phyloP scores from a whole-genome alignment of 108 stramenopile genomes.

The Cyclotella kingstonii region DNA sequence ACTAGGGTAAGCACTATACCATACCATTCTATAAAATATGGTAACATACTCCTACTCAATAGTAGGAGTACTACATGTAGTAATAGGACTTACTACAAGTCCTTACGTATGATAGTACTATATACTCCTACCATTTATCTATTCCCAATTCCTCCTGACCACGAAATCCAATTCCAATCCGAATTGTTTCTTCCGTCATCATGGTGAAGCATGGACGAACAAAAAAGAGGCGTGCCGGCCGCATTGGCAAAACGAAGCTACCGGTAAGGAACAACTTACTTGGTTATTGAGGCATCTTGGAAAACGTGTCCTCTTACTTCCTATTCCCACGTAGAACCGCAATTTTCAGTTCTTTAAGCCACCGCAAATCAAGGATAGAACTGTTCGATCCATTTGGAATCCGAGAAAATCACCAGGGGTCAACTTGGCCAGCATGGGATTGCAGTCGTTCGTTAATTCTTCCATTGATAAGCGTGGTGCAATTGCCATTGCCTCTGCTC shows the following conservation, averaged over 20 bases:
- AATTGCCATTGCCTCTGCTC: slow-evolving; percentile 13
- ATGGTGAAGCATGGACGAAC: slow-evolving; percentile 75
- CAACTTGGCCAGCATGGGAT: slow-evolving; percentile 65
- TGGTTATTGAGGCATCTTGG: background rate
- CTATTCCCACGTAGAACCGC: slow-evolving; percentile 30
- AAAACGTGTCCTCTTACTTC: background rate
- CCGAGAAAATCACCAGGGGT: slow-evolving; percentile 57
- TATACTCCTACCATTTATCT: no score
- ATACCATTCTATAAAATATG: no score
- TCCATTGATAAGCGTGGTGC: slow-evolving; percentile 26
- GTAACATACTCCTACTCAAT: no score
- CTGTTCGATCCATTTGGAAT: slow-evolving; percentile 63
- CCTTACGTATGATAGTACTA: no score
- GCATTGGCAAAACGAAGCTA: slow-evolving; percentile 65
- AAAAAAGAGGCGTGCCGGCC: slow-evolving; percentile 77
- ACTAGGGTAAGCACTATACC: no score
- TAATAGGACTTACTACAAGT: no score
- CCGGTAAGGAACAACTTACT: slow-evolving; percentile 40
- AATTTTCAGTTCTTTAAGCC: slow-evolving; percentile 54
- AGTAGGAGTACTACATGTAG: no score
- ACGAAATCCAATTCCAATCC: no score
- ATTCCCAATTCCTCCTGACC: no score
- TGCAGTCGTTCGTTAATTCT: slow-evolving; percentile 54
- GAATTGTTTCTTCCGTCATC: no score
- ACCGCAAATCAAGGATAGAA: slow-evolving; percentile 54